Evolutionary conservation across 2,329 filamentous ascomycete genomes (phyloP).

Genomic region (Tolypocladium amazonense): DNA sequence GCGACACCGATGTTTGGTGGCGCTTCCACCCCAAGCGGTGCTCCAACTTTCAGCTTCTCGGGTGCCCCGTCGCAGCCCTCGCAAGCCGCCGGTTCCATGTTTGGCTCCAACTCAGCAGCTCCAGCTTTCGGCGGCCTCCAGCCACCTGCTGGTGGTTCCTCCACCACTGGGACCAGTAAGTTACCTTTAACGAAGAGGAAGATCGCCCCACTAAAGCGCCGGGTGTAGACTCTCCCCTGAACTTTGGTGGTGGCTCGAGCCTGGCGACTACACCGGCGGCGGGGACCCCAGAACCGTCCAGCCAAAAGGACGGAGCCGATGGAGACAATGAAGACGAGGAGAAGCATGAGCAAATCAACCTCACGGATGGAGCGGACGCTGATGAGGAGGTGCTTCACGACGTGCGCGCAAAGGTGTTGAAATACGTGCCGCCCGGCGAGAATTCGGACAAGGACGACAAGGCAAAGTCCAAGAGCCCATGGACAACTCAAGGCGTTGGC

Average conservation of each 20-base stretch:
- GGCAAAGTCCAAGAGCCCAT: conserved; percentile 43
- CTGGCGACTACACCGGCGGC: conserved; percentile 49
- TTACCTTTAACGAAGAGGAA: conserved; percentile 29
- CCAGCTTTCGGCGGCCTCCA: conserved; percentile 28
- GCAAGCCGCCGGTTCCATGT: conserved; percentile 17
- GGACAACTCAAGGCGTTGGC: conserved; percentile 62
- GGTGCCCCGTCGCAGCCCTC: conserved; percentile 17
- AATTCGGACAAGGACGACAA: conserved; percentile 32
- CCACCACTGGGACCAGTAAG: conserved; percentile 37
- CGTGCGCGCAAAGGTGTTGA: conserved; percentile 58
- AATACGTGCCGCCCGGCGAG: conserved; percentile 40
- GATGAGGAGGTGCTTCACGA: conserved; percentile 63
- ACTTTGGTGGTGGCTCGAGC: conserved; percentile 48
- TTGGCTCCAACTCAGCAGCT: conserved; percentile 23
- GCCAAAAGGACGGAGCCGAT: conserved; percentile 31
- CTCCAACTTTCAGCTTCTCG: conserved; percentile 29
- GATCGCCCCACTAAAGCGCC: conserved; percentile 35
- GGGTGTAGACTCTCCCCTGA: conserved; percentile 42
- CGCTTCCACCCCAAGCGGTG: conserved; percentile 15
- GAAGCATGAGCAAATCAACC: conserved; percentile 58
- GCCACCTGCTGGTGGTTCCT: conserved; percentile 30
- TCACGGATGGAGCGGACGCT: conserved; percentile 59
- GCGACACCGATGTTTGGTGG: conserved; percentile 20
- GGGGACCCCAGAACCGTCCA: conserved; percentile 47
- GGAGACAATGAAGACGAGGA: conserved; percentile 42